Base-by-base conservation (phyloP, 2,329 filamentous ascomycete genomes). In the Fusarium sp. region DNA sequence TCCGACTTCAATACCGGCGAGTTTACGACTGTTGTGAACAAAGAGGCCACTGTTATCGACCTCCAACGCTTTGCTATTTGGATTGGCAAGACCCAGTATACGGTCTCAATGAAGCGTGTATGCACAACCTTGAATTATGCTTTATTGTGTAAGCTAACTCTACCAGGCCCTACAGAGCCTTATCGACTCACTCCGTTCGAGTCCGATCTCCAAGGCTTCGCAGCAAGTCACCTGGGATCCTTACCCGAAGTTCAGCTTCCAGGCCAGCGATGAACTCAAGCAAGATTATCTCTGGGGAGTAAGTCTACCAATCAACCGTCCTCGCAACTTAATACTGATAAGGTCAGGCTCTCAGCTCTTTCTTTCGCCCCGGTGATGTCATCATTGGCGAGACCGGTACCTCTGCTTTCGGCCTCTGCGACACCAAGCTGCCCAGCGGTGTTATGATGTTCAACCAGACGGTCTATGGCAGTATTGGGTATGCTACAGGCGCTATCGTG, bases 391-490 rank as follows among this genome's bases (percentile, higher is more conserved):
- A 44, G 27, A 44, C 57, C 1, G 49, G 49, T 4, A 60, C 49
- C 3, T 56, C 57, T 0, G 57, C 57, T 1, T 60, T 56, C 3
- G 49, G 49, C 6, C 57, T 60, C 15, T 60, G 57, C 20, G 49
- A 60, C 32, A 60, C 38, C 14, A 32, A 60, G 7, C 38, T 60
- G 4, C 57, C 49, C 0, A 56, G 32, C 15, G 49, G 57, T 3
- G 49, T 60, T 1, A 44, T 60, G 38, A 60, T 56, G 38, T 60
- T 56, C 18, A 60, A 56, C 38, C 49, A 56, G 3, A 56, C 57
- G 6, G 38, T 60, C 2, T 56, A 56, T 18, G 38, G 49, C 1
- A 60, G 49, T 2, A 56, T 56, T 10, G 38, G 49, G 6, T 56
- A 60, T 12, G 57, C 49, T 9, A 60, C 57, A 2, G 57, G 57